phyloP scores from a whole-genome alignment of 768 basidiomycete genomes.

The Myochromella boudieri region DNA sequence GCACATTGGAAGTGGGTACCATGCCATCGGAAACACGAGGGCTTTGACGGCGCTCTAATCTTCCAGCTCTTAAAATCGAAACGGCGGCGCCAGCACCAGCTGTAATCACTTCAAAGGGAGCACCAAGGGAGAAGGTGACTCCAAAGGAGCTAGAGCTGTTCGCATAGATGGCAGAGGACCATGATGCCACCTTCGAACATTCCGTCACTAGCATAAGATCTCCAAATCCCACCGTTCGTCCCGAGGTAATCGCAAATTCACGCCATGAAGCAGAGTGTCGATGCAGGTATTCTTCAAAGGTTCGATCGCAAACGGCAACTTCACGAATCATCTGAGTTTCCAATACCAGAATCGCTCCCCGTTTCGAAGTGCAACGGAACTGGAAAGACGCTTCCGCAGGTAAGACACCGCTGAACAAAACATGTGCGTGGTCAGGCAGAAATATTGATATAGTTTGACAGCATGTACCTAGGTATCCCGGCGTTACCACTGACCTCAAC shows the following conservation, averaged over 20 bases:
- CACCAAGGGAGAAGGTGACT: slow-evolving; percentile 11
- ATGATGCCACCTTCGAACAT: slow-evolving; percentile 17
- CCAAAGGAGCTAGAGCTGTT: slow-evolving; percentile 11
- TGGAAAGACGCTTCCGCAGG: slow-evolving; percentile 11
- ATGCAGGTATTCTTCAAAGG: slow-evolving; percentile 9
- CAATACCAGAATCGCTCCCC: slow-evolving; percentile 14
- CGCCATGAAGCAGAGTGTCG: slow-evolving; percentile 15
- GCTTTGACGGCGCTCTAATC: slow-evolving; percentile 9
- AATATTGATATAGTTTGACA: background rate
- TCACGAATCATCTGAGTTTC: slow-evolving; percentile 14
- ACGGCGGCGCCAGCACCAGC: background rate
- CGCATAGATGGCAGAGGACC: slow-evolving; percentile 19
- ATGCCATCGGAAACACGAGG: background rate
- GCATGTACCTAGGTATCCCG: slow-evolving; percentile 6
- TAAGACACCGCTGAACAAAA: background rate
- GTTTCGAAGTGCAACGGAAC: slow-evolving; percentile 12
- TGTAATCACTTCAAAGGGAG: background rate
- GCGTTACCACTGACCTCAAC: slow-evolving; percentile 1
- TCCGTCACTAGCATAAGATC: slow-evolving; percentile 18
- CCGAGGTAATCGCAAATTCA: slow-evolving; percentile 8
- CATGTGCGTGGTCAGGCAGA: background rate
- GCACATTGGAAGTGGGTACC: slow-evolving; percentile 2
- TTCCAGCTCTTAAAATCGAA: slow-evolving; percentile 2
- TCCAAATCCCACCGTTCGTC: slow-evolving; percentile 11
- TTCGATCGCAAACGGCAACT: slow-evolving; percentile 3